A percentile compares a stretch with the other conserved stretches of the same genome.
Conservation (phyloP, 1,139 yeast species). For the Geotrichum candidum region DNA sequence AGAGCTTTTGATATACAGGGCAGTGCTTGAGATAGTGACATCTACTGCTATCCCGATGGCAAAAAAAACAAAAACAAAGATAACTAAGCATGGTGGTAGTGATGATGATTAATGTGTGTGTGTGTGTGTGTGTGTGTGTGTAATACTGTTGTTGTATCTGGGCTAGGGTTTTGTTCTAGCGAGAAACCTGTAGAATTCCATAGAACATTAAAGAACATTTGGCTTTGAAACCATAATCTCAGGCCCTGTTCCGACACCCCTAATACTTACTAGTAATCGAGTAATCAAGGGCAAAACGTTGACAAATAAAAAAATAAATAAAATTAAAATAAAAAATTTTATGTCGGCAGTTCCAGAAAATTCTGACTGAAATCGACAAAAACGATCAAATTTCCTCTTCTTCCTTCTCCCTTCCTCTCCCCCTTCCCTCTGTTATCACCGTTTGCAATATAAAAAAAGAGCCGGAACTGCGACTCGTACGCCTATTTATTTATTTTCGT, state of each 20-base stretch:
- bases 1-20: background rate
- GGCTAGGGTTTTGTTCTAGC: background rate
- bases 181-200: background rate
- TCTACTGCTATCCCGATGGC: too few relatives aligned
- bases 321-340: background rate
- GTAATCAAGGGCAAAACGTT: background rate
- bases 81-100: background rate
- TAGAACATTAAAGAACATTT: background rate
- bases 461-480: background rate
- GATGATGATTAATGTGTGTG: background rate
- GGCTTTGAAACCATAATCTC: too few relatives aligned
- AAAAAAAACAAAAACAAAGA: too few relatives aligned
- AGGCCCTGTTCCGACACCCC: background rate
- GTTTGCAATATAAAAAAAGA: background rate
- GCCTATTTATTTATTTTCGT: background rate
- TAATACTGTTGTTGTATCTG: background rate
- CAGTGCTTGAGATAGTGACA: background rate
- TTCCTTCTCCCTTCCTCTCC: background rate
- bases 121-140: too few relatives aligned
- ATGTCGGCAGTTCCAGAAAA: background rate
- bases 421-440: background rate
- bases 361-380: background rate
- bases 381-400: background rate
- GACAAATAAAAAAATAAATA: too few relatives aligned
- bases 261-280: background rate